phyloP scores from a whole-genome alignment of 225 moss, liverwort and hornwort species.

The Rhytidiadelphus loreus region DNA sequence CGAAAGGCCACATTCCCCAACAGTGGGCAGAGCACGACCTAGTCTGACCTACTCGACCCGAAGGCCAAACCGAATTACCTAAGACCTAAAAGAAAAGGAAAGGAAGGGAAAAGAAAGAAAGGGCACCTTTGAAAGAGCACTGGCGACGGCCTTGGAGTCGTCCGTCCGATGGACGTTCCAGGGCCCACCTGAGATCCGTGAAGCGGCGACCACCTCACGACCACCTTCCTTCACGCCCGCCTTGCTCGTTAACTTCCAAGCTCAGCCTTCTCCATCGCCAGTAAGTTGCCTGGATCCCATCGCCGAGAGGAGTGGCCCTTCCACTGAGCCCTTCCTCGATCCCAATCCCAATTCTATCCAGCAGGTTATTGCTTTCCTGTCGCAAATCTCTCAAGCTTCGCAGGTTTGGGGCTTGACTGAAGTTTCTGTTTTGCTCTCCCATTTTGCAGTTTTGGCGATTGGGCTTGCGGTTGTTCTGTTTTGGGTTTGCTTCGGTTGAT shows the following conservation, averaged over 20 bases:
- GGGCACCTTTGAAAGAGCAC: conserved; percentile 8
- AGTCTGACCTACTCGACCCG: not conserved
- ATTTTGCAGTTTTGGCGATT: not conserved
- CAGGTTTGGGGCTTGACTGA: not conserved
- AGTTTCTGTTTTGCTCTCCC: not conserved
- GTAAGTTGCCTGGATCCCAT: not conserved
- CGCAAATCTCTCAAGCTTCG: not conserved
- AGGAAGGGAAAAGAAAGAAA: not conserved
- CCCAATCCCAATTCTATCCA: not conserved
- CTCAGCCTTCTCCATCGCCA: not conserved
- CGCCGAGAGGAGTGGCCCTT: not conserved
- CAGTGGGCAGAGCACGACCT: not conserved
- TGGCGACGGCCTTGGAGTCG: not conserved
- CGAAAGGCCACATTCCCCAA: not conserved
- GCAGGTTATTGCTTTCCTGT: not conserved
- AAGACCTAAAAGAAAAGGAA: not conserved
- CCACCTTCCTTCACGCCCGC: not conserved
- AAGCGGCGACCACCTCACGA: conserved; percentile 13
- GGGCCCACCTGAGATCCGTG: not conserved
- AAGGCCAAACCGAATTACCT: not conserved
- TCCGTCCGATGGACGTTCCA: not conserved
- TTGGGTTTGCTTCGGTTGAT: not conserved
- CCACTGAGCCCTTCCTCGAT: not conserved
- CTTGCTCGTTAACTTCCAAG: not conserved
- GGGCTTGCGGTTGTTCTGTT: not conserved